Evolutionary conservation across 192 early-diverging fungal species (phyloP), one percentile per base, ranked within the genome.

Genomic region (Umbelopsis sp.): DNA sequence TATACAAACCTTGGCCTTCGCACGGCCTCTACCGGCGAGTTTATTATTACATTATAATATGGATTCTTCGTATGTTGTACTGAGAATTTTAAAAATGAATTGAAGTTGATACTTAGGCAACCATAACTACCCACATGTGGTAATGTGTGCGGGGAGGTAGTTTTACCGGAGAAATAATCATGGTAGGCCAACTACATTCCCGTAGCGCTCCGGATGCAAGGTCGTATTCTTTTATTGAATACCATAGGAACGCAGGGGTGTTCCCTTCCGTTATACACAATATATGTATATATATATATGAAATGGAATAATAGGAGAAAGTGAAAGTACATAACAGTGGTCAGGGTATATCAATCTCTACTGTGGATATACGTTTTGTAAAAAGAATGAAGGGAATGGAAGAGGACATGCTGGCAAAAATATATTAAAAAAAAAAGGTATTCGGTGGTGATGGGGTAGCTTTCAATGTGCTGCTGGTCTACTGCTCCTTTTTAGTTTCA

Each of bases 401-500:
- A 49, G 12, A 41, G 38, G 38, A 41, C 38, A 41, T 41, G 36
- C 38, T 17, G 20, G 38, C 17, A 66, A 66, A 25, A 66, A 12
- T 22, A 22, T 41, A 53, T 32, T 38, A 66, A 36, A 62, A 51
- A 45, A 29, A 49, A 34, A 65, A 3, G 10, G 22, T 34, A n/a
- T n/a, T n/a, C n/a, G 54, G 65, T 66, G 54, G 38, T 14, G 31
- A 16, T 50, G 26, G 9, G 44, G 34, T 17, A 45, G 20, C 56
- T 65, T 43, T 44, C 24, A 43, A 34, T 47, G n/a, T 45, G 52
- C 29, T 73, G 5, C 3, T 70, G 51, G 44, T 56, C 70, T 71
- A 74, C 77, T 62, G 56, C 2, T 62, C 29, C 56, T 62, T 62
- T 32, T 62, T 62, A 31, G 56, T 29, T 32, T 62, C 56, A 62